Percentiles rank a stretch among this genome's conserved stretches.
Evolutionary conservation across 2,329 filamentous ascomycete genomes (phyloP).

Genomic region (Verticillium nubilum): DNA sequence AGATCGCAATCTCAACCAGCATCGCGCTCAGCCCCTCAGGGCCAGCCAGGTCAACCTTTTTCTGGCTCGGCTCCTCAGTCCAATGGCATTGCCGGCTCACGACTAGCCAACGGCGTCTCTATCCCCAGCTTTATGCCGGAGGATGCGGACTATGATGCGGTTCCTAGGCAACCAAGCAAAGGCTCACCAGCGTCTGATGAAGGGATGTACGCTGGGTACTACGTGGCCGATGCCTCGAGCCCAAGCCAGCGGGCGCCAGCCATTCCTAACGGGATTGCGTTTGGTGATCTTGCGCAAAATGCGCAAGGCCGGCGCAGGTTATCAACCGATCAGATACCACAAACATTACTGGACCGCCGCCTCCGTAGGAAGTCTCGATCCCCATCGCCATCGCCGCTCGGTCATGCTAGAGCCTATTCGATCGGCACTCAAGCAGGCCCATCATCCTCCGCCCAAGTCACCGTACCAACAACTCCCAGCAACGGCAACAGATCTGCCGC

Average conservation of each 20-base stretch:
- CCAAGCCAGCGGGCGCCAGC: conserved; percentile 17
- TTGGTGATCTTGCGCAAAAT: conserved; percentile 40
- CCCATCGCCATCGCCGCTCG: conserved; percentile 51
- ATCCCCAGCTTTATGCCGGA: conserved; percentile 54
- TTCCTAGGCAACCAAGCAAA: conserved; percentile 29
- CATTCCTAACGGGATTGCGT: conserved; percentile 34
- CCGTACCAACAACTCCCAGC: conserved; percentile 30
- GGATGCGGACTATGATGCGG: conserved; percentile 44
- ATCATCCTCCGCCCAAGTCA: conserved; percentile 29
- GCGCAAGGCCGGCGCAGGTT: conserved; percentile 35
- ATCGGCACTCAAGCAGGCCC: conserved; percentile 21
- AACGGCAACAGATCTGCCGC: conserved; percentile 30
- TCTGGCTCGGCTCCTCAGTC: conserved; percentile 2
- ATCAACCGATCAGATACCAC: conserved; percentile 49
- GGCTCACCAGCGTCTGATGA: conserved; percentile 46
- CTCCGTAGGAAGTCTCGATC: conserved; percentile 50
- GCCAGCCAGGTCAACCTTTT: conserved; percentile 8
- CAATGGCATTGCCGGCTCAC: conserved; percentile 14
- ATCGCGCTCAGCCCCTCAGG: conserved; percentile 30
- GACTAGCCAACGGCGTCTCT: conserved; percentile 41
- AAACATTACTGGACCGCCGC: conserved; percentile 46
- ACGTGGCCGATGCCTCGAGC: conserved; percentile 24
- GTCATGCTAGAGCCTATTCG: conserved; percentile 41
- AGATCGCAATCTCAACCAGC: conserved; percentile 65
- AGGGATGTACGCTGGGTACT: conserved; percentile 31